Evolutionary conservation across 176 grass and related monocot species (phyloP).

Genomic region (Zea luxurians): DNA sequence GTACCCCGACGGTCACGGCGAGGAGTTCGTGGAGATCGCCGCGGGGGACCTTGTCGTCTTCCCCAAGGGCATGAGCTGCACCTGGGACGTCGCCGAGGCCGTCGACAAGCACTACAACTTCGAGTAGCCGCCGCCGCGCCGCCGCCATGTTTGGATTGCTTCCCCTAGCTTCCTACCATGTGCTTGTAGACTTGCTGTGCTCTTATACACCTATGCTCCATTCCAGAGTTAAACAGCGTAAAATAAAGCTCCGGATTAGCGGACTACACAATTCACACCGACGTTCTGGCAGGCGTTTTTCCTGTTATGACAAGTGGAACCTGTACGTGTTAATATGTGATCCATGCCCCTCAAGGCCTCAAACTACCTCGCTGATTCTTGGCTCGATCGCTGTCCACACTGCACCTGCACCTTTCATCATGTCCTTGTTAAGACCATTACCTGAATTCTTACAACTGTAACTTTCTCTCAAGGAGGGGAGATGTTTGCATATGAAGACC

Average conservation of each 20-base stretch:
- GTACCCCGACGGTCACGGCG: slow-evolving; percentile 77
- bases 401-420: not conserved
- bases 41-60: slow-evolving; percentile 92
- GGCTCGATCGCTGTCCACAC: not conserved
- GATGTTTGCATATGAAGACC: not conserved
- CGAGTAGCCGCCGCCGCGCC: slow-evolving; percentile 42
- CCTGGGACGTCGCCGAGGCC: slow-evolving; percentile 86
- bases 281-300: not conserved
- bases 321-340: not conserved
- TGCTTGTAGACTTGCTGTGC: slow-evolving; percentile 6
- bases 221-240: not conserved
- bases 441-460: not conserved
- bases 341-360: not conserved
- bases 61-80: slow-evolving; percentile 92
- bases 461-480: not conserved
- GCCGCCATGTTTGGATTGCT: not conserved
- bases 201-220: not conserved
- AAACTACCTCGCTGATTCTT: not conserved
- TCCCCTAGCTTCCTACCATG: not conserved
- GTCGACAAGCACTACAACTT: slow-evolving; percentile 97
- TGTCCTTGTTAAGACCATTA: not conserved
- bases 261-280: not conserved
- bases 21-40: slow-evolving; percentile 82
- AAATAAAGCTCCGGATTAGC: slow-evolving; percentile 22
- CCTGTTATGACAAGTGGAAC: not conserved